Conservation (phyloP, 768 basidiomycete genomes). For the Leccinum broughii region DNA sequence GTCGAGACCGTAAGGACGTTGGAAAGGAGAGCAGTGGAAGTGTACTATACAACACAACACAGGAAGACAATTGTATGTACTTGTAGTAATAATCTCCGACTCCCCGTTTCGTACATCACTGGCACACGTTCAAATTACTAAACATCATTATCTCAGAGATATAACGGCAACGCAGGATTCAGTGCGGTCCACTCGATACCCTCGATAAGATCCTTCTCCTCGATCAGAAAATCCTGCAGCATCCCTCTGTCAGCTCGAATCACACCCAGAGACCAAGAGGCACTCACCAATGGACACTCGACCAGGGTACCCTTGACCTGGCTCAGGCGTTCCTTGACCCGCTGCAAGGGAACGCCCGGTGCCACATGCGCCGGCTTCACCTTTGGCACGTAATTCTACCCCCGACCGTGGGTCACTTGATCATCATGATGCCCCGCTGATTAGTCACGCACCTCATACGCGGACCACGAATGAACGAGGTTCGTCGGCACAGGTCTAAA, state of each 20-base stretch:
- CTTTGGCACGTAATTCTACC: slow-evolving; percentile 73
- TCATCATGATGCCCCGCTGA: neutral
- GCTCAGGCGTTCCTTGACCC: slow-evolving; percentile 74
- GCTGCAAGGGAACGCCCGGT: slow-evolving; percentile 60
- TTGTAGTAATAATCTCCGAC: slow-evolving; percentile 22
- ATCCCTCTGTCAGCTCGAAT: slow-evolving; percentile 10
- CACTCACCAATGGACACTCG: slow-evolving; percentile 67
- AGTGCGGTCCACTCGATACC: slow-evolving; percentile 73
- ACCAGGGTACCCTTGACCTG: slow-evolving; percentile 73
- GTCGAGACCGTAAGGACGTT: slow-evolving; percentile 19
- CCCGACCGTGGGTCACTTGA: slow-evolving; percentile 10
- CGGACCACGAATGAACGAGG: slow-evolving; percentile 72
- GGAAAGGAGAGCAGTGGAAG: neutral
- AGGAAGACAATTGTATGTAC: neutral
- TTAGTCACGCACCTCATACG: slow-evolving; percentile 62
- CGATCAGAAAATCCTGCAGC: slow-evolving; percentile 78
- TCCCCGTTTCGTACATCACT: neutral
- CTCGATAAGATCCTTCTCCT: slow-evolving; percentile 68
- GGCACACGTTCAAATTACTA: neutral
- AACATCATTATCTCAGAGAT: slow-evolving; percentile 46
- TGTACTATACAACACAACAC: slow-evolving; percentile 2
- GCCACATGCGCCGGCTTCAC: slow-evolving; percentile 81
- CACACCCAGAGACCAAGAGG: slow-evolving; percentile 3
- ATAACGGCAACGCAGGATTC: slow-evolving; percentile 79
- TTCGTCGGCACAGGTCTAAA: slow-evolving; percentile 89